A percentile compares a stretch with the other conserved stretches of the same genome.
phyloP scores from a whole-genome alignment of 345 rosid species.

The Brassica napus region DNA sequence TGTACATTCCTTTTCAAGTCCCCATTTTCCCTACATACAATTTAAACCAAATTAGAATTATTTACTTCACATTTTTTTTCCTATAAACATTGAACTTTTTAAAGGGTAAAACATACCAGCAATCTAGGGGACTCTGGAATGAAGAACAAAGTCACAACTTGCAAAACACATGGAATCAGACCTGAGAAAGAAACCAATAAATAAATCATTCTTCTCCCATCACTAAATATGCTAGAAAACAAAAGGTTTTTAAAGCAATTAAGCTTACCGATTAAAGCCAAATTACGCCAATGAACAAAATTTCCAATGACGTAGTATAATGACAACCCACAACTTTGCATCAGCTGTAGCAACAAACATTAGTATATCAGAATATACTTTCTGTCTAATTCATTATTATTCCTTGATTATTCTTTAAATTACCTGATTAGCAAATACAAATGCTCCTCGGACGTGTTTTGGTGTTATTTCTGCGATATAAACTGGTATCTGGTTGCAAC shows the following conservation, averaged over 20 bases:
- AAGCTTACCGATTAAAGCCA: constrained; percentile 42
- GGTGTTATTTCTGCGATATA: constrained; percentile 46
- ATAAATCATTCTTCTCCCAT: neutral
- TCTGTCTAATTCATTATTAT: neutral
- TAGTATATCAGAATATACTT: neutral
- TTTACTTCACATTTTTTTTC: neutral
- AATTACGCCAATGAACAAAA: constrained; percentile 42
- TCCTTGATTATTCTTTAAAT: neutral
- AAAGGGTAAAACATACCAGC: constrained; percentile 34
- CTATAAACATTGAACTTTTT: neutral
- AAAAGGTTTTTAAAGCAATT: neutral
- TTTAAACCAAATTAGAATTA: neutral
- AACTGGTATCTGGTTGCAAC: constrained; percentile 36
- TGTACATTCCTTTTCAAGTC: constrained; percentile 52
- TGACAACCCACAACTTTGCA: constrained; percentile 41
- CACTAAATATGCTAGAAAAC: neutral
- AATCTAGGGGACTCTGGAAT: constrained; percentile 66
- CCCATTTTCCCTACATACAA: constrained; percentile 45
- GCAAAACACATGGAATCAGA: constrained; percentile 41
- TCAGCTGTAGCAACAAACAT: constrained; percentile 33
- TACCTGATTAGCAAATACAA: constrained; percentile 46
- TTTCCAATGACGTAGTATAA: constrained; percentile 40
- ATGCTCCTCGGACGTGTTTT: constrained; percentile 43
- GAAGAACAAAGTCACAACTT: constrained; percentile 47
- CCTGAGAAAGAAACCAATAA: constrained; percentile 27